A percentile compares a stretch with the other conserved stretches of the same genome.
These are phyloP conservation scores for Pythium plurisporium DNA, from an alignment of 352 stramenopile species.

Conservation along the genomic window DNA sequence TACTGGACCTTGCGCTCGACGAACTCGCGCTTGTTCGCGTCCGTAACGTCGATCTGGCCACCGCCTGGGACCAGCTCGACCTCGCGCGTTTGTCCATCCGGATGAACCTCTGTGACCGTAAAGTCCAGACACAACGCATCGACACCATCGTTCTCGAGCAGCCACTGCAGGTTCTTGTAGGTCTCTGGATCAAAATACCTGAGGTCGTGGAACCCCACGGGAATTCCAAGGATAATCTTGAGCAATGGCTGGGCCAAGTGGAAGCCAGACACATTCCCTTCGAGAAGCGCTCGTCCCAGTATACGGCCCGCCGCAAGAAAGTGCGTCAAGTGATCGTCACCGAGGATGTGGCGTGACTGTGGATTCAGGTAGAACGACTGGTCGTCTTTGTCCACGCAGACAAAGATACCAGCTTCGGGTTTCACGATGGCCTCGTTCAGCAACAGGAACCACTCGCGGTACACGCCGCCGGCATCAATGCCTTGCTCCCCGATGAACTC, in stretches of 20 bases:
- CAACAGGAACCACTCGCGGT: constrained; percentile 65
- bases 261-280: constrained; percentile 81
- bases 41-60: constrained; percentile 82
- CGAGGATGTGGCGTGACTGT: constrained; percentile 21
- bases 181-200: constrained; percentile 41
- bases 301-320: constrained; percentile 27
- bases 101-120: constrained; percentile 35
- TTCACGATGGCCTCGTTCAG: constrained; percentile 32
- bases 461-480: constrained; percentile 55
- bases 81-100: constrained; percentile 40
- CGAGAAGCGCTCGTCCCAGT: constrained; percentile 32
- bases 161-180: constrained; percentile 30
- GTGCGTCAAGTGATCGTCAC: constrained; percentile 30
- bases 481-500: constrained; percentile 58
- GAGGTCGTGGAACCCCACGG: constrained; percentile 87
- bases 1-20: constrained; percentile 84
- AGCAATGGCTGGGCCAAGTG: constrained; percentile 91
- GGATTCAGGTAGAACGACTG: constrained; percentile 34
- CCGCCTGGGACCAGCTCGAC: constrained; percentile 33
- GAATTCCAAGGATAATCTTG: constrained; percentile 92
- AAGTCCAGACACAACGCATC: constrained; percentile 46
- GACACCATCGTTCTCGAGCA: constrained; percentile 22
- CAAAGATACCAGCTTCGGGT: constrained; percentile 23
- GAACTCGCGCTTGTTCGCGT: constrained; percentile 93
- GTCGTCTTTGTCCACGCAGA: constrained; percentile 26